Base-by-base conservation (phyloP, 1,139 yeast species). In the Yamadazyma sp. region DNA sequence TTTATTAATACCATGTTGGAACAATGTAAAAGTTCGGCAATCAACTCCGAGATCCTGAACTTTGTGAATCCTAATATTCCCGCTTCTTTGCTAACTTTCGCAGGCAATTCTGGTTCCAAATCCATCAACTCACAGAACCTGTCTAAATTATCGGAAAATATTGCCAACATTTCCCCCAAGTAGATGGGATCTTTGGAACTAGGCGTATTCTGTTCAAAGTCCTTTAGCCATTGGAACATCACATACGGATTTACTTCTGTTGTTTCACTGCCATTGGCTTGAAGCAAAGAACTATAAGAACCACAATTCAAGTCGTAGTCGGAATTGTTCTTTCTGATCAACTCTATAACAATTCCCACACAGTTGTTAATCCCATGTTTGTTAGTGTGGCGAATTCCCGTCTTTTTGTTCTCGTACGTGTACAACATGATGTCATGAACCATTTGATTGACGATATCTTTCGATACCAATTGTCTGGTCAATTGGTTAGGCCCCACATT, bases 241-340 rank as follows among this genome's bases (percentile, higher is more conserved):
- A 68, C 69, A 38, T 56, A 62, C 2, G 72, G 59, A 46, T 66
- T 71, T 15, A 70, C 57, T 47, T 71, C 76, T 6, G 69, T 63
- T 1, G 65, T 54, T 14, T 62, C 63, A 15, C 59, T 62, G n/a
- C 57, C 63, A 13, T 56, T 57, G 31, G 47, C 53, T 22, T 57
- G 64, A 25, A 67, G 51, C 48, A 62, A 46, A 2, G 65, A 54
- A 35, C 65, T 58, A 48, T 71, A 71, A 7, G 65, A 41, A 6
- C 76, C 76, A 49, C 74, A 70, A 47, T 69, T 67, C 34, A 67
- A 53, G 41, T 71, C 78, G 50, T 72, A 72, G 47, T 72, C 78
- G 2, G 74, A 67, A 42, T 72, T 72, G 36, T 72, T 72, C 40
- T 72, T 72, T 29, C 78, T 52, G 30, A 72, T 72, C 21, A 71